phyloP scores from a whole-genome alignment of 495 filamentous ascomycete species.

The Tuber umbilicatum region DNA sequence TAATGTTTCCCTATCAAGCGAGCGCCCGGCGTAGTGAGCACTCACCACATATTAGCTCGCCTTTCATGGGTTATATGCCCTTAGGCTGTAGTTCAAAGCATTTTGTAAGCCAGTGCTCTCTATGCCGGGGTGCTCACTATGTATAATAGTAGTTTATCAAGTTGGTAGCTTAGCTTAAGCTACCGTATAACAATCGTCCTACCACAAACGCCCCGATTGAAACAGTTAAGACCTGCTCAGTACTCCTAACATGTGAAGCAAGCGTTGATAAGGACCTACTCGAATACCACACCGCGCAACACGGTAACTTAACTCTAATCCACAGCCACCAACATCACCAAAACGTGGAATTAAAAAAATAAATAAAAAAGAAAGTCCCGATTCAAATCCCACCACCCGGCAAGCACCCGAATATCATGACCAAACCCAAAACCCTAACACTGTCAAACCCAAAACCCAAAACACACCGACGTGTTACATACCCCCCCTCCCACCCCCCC shows the following conservation, averaged over 20 bases:
- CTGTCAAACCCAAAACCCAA: neutral
- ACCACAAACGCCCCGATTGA: neutral
- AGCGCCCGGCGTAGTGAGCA: too few relatives aligned
- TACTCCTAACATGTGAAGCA: neutral
- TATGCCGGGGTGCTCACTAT: too few relatives aligned
- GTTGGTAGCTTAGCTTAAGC: neutral
- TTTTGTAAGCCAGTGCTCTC: too few relatives aligned
- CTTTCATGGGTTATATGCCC: too few relatives aligned
- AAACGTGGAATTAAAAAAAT: neutral
- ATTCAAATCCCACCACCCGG: conserved; percentile 1
- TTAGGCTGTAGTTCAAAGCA: too few relatives aligned
- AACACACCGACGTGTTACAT: conserved; percentile 6
- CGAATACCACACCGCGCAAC: neutral
- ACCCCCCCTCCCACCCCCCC: neutral
- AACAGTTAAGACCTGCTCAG: neutral
- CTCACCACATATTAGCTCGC: too few relatives aligned
- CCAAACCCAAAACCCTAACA: neutral
- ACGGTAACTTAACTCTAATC: conserved; percentile 3
- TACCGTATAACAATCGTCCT: neutral
- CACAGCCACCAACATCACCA: neutral
- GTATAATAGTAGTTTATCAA: neutral
- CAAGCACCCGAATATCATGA: neutral
- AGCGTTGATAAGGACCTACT: neutral
- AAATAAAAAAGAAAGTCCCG: neutral
- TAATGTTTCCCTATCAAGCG: too few relatives aligned